Evolutionary conservation across 768 basidiomycete species (phyloP).

Genomic region (Pleurotus citrinopileatus): DNA sequence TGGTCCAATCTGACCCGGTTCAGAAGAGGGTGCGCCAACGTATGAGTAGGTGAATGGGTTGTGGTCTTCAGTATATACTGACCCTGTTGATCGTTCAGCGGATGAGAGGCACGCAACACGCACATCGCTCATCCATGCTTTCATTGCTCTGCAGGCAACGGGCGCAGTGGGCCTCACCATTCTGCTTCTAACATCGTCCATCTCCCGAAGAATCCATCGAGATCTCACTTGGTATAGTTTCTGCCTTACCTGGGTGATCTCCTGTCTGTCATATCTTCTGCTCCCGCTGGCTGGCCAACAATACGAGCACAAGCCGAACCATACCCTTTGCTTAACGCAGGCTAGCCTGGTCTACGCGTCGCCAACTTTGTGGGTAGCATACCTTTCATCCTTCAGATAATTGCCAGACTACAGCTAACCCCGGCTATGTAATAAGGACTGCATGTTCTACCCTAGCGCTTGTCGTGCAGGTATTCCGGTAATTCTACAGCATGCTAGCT

Average conservation of each 20-base stretch:
- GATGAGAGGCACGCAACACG: not conserved
- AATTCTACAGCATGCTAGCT: not conserved
- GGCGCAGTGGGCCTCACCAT: constrained; percentile 15
- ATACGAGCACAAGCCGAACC: constrained; percentile 10
- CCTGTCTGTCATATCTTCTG: constrained; percentile 16
- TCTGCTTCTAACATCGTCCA: constrained; percentile 15
- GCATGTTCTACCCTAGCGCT: constrained; percentile 18
- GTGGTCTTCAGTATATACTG: no score
- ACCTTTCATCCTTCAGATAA: no score
- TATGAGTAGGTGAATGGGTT: no score
- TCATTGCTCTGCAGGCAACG: constrained; percentile 16
- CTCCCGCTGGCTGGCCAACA: constrained; percentile 16
- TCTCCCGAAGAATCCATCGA: constrained; percentile 14
- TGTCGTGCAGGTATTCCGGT: constrained; percentile 15
- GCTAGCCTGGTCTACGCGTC: constrained; percentile 17
- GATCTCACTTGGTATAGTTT: constrained; percentile 22
- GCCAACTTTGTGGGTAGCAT: constrained; percentile 14
- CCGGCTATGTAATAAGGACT: constrained; percentile 7
- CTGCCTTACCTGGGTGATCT: constrained; percentile 20
- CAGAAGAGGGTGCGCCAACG: no score
- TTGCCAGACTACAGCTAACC: not conserved
- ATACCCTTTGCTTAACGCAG: constrained; percentile 17
- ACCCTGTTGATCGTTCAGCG: not conserved
- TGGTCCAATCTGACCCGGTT: no score
- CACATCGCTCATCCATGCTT: constrained; percentile 10